These are phyloP conservation scores for Xylariaceae sp. DNA, from an alignment of 2,329 filamentous ascomycete species.

Conservation along the genomic window DNA sequence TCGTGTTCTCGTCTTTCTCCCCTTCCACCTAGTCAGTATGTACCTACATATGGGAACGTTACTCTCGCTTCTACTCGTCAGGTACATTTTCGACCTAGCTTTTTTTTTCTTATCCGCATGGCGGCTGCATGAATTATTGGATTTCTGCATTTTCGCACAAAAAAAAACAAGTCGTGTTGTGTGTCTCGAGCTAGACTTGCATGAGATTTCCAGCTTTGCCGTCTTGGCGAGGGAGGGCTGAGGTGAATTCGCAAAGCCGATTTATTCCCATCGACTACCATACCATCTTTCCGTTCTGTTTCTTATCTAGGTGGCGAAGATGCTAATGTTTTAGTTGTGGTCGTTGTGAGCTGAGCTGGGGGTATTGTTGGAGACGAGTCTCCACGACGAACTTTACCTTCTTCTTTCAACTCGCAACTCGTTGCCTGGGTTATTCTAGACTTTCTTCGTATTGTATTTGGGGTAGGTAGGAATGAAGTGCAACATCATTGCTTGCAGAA, in stretches of 20 bases:
- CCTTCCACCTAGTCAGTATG: not conserved
- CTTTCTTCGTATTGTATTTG: too few relatives aligned
- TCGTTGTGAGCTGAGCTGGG: too few relatives aligned
- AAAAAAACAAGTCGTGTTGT: too few relatives aligned
- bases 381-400: too few relatives aligned
- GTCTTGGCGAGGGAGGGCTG: not conserved
- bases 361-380: too few relatives aligned
- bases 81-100: not conserved
- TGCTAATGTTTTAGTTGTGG: too few relatives aligned
- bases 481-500: too few relatives aligned
- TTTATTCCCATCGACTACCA: not conserved
- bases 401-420: too few relatives aligned
- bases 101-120: slow-evolving; percentile 8
- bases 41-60: not conserved
- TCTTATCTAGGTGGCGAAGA: not conserved
- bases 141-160: slow-evolving; percentile 11
- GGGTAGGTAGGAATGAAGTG: too few relatives aligned
- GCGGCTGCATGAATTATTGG: slow-evolving; percentile 22
- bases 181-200: not conserved
- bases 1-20: not conserved
- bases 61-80: not conserved
- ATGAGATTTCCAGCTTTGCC: not conserved
- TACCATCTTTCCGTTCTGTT: not conserved
- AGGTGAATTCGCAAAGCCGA: not conserved
- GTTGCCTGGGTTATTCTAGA: too few relatives aligned